A percentile compares a stretch with the other conserved stretches of the same genome.
Conservation (phyloP, 805 yeast species). For the Lipomyces yamadae region DNA sequence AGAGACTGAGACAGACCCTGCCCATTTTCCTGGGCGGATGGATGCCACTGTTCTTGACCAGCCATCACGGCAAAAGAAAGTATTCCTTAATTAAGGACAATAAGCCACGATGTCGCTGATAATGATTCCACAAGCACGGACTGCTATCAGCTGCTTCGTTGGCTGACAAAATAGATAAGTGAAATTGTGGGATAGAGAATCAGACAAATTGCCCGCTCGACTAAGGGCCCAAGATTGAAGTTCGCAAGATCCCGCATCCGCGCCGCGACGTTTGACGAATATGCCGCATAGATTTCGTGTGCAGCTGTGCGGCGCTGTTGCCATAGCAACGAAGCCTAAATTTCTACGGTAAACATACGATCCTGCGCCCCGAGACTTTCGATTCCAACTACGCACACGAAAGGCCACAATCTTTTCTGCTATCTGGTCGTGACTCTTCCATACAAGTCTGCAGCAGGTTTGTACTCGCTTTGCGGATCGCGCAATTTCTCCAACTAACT, state of each 20-base stretch:
- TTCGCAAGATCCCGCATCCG: constrained; percentile 1
- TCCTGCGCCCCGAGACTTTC: neutral
- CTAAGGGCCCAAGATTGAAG: neutral
- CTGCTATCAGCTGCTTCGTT: neutral
- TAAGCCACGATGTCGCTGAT: neutral
- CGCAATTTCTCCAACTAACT: neutral
- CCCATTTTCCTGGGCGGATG: constrained; percentile 30
- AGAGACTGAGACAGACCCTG: constrained; percentile 31
- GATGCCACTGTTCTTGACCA: constrained; percentile 36
- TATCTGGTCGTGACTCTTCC: neutral
- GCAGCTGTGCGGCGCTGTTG: constrained; percentile 1
- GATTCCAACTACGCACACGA: neutral
- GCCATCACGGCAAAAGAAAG: constrained; percentile 13
- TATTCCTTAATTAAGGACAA: neutral
- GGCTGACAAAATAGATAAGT: neutral
- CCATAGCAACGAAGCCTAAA: neutral
- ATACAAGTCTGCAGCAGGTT: neutral
- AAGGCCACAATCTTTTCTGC: neutral
- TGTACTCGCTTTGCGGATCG: neutral
- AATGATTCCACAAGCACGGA: neutral
- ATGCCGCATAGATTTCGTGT: neutral
- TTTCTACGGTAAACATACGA: neutral
- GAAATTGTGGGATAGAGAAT: neutral
- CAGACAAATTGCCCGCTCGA: neutral
- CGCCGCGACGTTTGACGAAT: neutral